Evolutionary conservation across 805 yeast species (phyloP).

Genomic region (Sugiyamaella mastotermitis): DNA sequence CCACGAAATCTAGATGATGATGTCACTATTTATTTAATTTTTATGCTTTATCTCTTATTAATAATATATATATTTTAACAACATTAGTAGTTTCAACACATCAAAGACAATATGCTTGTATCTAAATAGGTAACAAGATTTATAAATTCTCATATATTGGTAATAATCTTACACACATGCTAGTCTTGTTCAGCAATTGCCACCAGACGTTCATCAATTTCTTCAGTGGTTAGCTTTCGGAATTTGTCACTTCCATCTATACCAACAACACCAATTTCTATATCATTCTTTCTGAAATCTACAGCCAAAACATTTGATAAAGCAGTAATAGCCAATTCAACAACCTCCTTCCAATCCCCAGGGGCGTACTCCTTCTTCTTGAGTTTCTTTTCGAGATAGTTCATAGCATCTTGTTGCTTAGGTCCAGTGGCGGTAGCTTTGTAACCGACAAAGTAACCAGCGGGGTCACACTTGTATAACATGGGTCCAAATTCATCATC

Average conservation of each 20-base stretch:
- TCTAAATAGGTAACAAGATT: no score
- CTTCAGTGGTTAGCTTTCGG: constrained; percentile 68
- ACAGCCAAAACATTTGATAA: constrained; percentile 83
- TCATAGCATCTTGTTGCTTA: constrained; percentile 91
- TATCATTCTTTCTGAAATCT: constrained; percentile 88
- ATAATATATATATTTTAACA: no score
- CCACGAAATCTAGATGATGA: constrained; percentile 3
- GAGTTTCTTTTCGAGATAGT: constrained; percentile 82
- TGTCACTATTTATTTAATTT: no score
- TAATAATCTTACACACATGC: constrained; percentile 1
- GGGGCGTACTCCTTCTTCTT: constrained; percentile 63
- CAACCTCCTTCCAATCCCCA: constrained; percentile 85
- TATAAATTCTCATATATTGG: no score
- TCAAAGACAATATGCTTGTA: no score
- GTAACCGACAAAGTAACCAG: constrained; percentile 88
- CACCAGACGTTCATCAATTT: constrained; percentile 89
- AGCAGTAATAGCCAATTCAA: constrained; percentile 82
- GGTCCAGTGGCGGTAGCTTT: constrained; percentile 95
- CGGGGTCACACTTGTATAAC: constrained; percentile 92
- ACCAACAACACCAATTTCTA: constrained; percentile 88
- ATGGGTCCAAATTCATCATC: constrained; percentile 90
- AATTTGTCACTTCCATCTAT: constrained; percentile 46
- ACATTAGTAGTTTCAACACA: no score
- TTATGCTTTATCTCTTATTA: no score
- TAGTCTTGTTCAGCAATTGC: constrained; percentile 96